A percentile compares a stretch with the other conserved stretches of the same genome.
These are phyloP conservation scores for Geum urbanum DNA, from an alignment of 306 rosid species.

Conservation along the genomic window DNA sequence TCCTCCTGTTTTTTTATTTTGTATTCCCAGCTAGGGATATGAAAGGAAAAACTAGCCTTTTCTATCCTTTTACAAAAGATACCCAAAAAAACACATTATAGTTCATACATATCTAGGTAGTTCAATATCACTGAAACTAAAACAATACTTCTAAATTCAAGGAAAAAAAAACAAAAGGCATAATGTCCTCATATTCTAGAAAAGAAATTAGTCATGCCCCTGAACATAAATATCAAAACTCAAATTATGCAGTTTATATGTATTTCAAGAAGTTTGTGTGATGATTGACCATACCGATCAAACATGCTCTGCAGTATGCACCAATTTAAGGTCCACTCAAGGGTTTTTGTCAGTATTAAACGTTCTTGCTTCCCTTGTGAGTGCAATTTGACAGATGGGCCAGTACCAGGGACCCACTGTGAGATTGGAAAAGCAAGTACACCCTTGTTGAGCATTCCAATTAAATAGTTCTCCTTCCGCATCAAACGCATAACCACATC, in stretches of 20 bases:
- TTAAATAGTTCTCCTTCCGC: constrained; percentile 96
- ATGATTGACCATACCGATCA: constrained; percentile 63
- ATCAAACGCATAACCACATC: constrained; percentile 87
- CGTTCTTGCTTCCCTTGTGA: constrained; percentile 46
- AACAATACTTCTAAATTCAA: not conserved
- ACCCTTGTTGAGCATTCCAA: constrained; percentile 94
- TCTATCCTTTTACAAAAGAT: no score
- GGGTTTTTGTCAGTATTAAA: constrained; percentile 74
- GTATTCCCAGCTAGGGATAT: no score
- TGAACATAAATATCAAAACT: constrained; percentile 3
- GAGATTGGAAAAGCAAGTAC: constrained; percentile 90
- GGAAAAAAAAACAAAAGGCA: not conserved
- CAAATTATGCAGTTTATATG: not conserved
- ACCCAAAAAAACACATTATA: not conserved
- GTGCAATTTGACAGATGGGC: constrained; percentile 58
- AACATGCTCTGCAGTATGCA: constrained; percentile 96
- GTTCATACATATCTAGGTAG: not conserved
- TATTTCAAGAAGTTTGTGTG: not conserved
- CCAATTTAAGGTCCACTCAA: constrained; percentile 98
- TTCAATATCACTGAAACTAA: not conserved
- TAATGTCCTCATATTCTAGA: constrained; percentile 8
- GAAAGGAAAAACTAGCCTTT: no score
- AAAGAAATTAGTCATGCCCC: not conserved
- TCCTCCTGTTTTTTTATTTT: not conserved
- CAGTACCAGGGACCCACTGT: constrained; percentile 83